These are phyloP conservation scores for Tephrocybe sp. DNA, from an alignment of 768 basidiomycete species.

Conservation along the genomic window DNA sequence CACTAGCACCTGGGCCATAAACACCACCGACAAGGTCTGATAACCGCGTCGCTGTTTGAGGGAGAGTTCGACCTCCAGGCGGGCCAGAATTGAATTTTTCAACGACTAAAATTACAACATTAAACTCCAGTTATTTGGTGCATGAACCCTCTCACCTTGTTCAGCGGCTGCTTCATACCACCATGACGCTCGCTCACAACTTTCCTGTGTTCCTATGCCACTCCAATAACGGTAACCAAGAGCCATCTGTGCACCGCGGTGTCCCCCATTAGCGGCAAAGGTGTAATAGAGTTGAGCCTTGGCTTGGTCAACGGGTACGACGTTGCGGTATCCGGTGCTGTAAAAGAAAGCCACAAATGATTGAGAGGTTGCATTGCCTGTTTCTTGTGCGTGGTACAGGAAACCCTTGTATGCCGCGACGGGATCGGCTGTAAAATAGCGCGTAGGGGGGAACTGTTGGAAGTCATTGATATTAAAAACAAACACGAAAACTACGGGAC, in stretches of 20 bases:
- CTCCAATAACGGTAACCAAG: constrained; percentile 94
- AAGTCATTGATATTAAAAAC: not conserved
- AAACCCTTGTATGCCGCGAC: constrained; percentile 63
- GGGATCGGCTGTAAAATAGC: constrained; percentile 61
- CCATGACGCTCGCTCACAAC: constrained; percentile 75
- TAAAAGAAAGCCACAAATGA: constrained; percentile 85
- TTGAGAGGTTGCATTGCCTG: constrained; percentile 88
- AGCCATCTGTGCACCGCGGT: constrained; percentile 89
- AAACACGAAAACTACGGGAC: constrained; percentile 18
- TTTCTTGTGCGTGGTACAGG: constrained; percentile 55
- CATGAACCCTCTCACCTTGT: constrained; percentile 45
- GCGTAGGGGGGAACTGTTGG: constrained; percentile 68
- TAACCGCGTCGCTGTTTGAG: constrained; percentile 74
- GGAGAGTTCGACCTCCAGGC: constrained; percentile 85
- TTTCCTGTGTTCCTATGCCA: constrained; percentile 88
- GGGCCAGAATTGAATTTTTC: constrained; percentile 79
- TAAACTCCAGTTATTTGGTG: not conserved
- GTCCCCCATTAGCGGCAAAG: constrained; percentile 86
- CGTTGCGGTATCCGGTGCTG: constrained; percentile 74
- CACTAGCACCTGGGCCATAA: constrained; percentile 94
- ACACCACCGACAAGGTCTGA: constrained; percentile 91
- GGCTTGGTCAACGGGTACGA: constrained; percentile 65
- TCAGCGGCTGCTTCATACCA: constrained; percentile 94
- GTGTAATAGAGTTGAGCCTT: constrained; percentile 91
- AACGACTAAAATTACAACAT: constrained; percentile 54